Conservation (phyloP, 345 rosid species). For the Acer saccharum region DNA sequence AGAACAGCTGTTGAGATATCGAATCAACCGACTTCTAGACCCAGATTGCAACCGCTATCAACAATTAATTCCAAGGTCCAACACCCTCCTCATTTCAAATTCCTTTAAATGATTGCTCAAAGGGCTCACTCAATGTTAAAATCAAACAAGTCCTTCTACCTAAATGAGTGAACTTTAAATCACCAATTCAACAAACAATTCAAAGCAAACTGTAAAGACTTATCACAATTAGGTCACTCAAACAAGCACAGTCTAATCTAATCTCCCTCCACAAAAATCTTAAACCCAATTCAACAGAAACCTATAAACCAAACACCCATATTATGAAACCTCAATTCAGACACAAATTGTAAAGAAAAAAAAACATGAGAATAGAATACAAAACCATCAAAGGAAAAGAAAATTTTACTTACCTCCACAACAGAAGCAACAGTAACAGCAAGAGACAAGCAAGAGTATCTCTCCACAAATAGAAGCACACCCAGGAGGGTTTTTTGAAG, state of each 20-base stretch:
- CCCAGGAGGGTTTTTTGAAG: conserved; percentile 1
- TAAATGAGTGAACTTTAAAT: background rate
- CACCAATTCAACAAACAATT: background rate
- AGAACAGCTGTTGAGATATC: background rate
- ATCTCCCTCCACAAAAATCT: background rate
- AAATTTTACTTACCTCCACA: conserved; percentile 46
- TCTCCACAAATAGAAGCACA: conserved; percentile 31
- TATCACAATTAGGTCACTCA: background rate
- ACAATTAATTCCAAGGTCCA: background rate
- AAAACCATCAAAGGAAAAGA: background rate
- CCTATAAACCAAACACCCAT: background rate
- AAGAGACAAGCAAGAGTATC: conserved; percentile 40
- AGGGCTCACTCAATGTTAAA: background rate
- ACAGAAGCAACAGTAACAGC: conserved; percentile 62
- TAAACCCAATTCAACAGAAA: too few species aligned
- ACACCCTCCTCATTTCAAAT: background rate
- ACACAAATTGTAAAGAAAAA: background rate
- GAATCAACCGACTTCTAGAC: background rate
- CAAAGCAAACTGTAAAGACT: background rate
- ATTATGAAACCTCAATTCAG: background rate
- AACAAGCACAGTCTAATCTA: background rate
- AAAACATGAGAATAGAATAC: background rate
- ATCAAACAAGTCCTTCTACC: background rate
- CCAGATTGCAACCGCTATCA: background rate
- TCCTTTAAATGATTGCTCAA: background rate